phyloP scores from a whole-genome alignment of 2,329 filamentous ascomycete genomes.

The Cladosporium austrohemisphaericum region DNA sequence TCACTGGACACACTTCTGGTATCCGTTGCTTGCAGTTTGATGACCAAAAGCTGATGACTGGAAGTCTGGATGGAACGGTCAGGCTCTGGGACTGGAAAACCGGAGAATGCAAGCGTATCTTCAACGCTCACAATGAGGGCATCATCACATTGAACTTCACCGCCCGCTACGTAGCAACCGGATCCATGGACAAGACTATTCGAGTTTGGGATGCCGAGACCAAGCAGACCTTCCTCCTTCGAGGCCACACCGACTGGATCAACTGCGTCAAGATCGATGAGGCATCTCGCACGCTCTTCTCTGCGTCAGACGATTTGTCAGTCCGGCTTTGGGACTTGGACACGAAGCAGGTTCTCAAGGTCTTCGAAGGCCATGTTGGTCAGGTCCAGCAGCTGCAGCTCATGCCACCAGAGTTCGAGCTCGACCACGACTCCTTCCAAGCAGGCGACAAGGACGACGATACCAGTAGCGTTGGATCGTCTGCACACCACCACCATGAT shows the following conservation, averaged over 20 bases:
- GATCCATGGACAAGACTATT: slow-evolving; percentile 83
- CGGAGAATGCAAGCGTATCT: slow-evolving; percentile 77
- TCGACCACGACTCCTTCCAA: slow-evolving; percentile 62
- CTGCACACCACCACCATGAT: slow-evolving; percentile 19
- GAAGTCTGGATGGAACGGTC: slow-evolving; percentile 80
- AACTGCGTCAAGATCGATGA: slow-evolving; percentile 90
- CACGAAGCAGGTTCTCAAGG: slow-evolving; percentile 69
- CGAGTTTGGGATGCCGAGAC: slow-evolving; percentile 90
- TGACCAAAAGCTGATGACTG: slow-evolving; percentile 84
- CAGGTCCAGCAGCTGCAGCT: slow-evolving; percentile 89
- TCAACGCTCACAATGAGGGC: slow-evolving; percentile 73
- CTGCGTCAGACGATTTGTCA: slow-evolving; percentile 88
- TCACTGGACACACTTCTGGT: slow-evolving; percentile 75
- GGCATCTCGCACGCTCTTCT: slow-evolving; percentile 70
- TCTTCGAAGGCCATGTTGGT: slow-evolving; percentile 85
- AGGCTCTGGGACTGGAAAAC: slow-evolving; percentile 97
- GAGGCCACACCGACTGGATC: slow-evolving; percentile 90
- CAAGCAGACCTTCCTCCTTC: slow-evolving; percentile 72
- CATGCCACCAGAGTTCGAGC: slow-evolving; percentile 82
- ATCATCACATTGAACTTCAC: slow-evolving; percentile 88
- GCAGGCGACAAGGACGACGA: slow-evolving; percentile 54
- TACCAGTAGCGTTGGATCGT: slow-evolving; percentile 30
- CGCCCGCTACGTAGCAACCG: slow-evolving; percentile 77
- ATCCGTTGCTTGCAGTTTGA: slow-evolving; percentile 92
- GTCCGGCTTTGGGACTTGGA: slow-evolving; percentile 93